A percentile compares a stretch with the other conserved stretches of the same genome.
Conservation (phyloP, 345 rosid species). For the Bruguiera sexangula region DNA sequence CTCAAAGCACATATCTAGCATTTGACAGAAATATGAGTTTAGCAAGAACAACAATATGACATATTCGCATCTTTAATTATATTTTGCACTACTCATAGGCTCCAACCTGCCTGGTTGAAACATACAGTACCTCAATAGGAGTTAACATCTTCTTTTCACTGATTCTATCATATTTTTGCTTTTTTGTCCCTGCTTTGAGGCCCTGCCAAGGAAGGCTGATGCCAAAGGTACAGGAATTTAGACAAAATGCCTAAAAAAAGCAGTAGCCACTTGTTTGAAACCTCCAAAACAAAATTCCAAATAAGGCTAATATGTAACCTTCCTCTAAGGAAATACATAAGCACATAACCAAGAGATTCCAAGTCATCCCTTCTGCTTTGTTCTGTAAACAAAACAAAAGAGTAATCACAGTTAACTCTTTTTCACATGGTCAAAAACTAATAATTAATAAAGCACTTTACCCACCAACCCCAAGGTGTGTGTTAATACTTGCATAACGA, state of each 20-base stretch:
- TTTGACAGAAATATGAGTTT: not conserved
- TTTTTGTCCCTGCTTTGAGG: conserved; percentile 31
- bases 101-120: not conserved
- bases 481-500: conserved; percentile 34
- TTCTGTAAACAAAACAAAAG: conserved; percentile 17
- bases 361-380: conserved; percentile 33
- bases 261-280: not conserved
- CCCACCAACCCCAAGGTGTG: conserved; percentile 33
- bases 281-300: not conserved
- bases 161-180: conserved; percentile 29
- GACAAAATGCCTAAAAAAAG: not conserved
- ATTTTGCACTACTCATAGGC: not conserved
- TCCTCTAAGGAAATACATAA: conserved; percentile 33
- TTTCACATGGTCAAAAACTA: not conserved
- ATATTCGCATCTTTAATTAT: not conserved
- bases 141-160: conserved; percentile 32
- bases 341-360: conserved; percentile 36
- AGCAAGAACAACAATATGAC: not conserved
- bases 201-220: conserved; percentile 34
- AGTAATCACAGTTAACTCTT: not conserved
- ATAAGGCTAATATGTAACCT: conserved; percentile 17
- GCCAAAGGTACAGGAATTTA: conserved; percentile 13
- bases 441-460: not conserved
- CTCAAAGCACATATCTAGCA: too few species aligned
- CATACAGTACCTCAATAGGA: conserved; percentile 24